These are phyloP conservation scores for Cystofilobasidium capitatum DNA, from an alignment of 768 basidiomycete genomes.

Conservation along the genomic window DNA sequence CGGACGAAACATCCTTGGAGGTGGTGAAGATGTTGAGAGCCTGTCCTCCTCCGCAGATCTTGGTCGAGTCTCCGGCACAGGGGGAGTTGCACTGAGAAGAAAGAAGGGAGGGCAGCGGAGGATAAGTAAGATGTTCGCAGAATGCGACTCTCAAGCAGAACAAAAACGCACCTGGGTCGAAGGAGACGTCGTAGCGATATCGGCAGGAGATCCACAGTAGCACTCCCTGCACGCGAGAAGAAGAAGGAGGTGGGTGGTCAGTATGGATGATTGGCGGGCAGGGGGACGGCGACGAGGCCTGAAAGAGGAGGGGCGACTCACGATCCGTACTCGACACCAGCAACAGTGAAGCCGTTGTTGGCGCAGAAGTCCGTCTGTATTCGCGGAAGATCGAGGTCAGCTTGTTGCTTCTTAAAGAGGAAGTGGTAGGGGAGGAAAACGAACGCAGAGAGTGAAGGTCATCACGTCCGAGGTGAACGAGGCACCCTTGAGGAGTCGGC, in stretches of 20 bases:
- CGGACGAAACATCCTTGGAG: too few relatives aligned
- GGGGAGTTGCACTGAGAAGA: constrained; percentile 19
- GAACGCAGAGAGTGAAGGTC: constrained; percentile 21
- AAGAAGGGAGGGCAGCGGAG: not conserved
- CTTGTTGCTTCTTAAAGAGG: too few relatives aligned
- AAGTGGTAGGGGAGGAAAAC: too few relatives aligned
- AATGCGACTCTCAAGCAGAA: too few relatives aligned
- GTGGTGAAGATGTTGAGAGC: constrained; percentile 26
- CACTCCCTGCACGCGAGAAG: not conserved
- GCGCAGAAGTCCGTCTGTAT: constrained; percentile 16
- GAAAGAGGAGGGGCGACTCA: not conserved
- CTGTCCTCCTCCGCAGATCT: constrained; percentile 26
- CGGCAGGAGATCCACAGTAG: constrained; percentile 3
- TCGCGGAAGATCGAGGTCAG: too few relatives aligned
- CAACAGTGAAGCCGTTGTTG: constrained; percentile 11
- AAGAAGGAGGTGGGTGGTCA: not conserved
- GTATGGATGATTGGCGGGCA: not conserved
- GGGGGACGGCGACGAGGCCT: not conserved
- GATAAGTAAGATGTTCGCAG: too few relatives aligned
- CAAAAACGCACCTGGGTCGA: too few relatives aligned
- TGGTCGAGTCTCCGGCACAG: constrained; percentile 13
- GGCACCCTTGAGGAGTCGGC: constrained; percentile 13
- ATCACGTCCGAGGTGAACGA: not conserved
- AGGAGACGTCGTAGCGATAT: too few relatives aligned
- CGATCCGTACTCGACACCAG: constrained; percentile 18